A percentile compares a stretch with the other conserved stretches of the same genome.
Conservation (phyloP, 108 stramenopile genomes). For the Skeletonema menzelii region DNA sequence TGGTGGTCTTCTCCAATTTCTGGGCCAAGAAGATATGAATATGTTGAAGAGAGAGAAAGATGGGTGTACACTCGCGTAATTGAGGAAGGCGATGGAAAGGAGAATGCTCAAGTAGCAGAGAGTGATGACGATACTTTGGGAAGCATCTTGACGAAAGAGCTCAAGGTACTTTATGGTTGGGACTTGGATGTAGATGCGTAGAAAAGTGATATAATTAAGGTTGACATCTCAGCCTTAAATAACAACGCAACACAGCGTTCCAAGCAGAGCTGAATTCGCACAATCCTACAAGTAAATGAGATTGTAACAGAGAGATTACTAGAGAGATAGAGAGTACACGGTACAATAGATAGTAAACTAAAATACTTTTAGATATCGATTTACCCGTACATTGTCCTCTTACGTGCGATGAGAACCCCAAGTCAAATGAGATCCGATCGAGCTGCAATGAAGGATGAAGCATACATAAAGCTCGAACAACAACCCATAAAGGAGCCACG, state of each 20-base stretch:
- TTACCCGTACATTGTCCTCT: no score
- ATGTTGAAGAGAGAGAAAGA: conserved; percentile 53
- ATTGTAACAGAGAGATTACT: no score
- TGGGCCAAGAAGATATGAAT: conserved; percentile 92
- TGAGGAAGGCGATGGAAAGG: conserved; percentile 23
- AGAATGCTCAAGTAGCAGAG: not conserved
- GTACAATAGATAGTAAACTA: no score
- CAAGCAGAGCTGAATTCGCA: not conserved
- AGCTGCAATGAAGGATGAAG: no score
- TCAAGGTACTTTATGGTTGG: conserved; percentile 53
- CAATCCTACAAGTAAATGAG: not conserved
- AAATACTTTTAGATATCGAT: not conserved
- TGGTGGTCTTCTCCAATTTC: conserved; percentile 91
- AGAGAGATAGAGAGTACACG: no score
- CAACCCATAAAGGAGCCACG: no score
- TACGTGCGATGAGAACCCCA: not conserved
- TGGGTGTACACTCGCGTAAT: conserved; percentile 76
- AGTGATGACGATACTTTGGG: conserved; percentile 46
- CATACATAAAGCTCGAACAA: no score
- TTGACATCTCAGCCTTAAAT: not conserved
- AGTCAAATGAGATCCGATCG: no score
- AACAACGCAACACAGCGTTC: not conserved
- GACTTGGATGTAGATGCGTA: conserved; percentile 52
- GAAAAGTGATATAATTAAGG: not conserved
- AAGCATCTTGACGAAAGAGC: conserved; percentile 55